A percentile compares a stretch with the other conserved stretches of the same genome.
These are phyloP conservation scores for Psidium friedrichsthalianum DNA, from an alignment of 345 rosid species.

Conservation along the genomic window DNA sequence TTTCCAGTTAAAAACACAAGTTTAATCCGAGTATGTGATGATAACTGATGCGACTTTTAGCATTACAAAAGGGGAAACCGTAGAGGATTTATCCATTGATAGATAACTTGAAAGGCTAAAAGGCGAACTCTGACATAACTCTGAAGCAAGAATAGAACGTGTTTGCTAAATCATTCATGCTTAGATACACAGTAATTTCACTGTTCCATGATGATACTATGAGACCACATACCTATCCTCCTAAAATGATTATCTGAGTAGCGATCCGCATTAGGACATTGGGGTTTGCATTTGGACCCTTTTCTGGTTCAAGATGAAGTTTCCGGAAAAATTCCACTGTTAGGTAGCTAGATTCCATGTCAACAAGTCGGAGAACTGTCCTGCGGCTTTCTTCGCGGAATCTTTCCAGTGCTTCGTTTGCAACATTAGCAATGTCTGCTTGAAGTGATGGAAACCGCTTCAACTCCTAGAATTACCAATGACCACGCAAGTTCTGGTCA, in stretches of 20 bases:
- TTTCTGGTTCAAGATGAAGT: conserved; percentile 80
- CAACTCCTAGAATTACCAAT: conserved; percentile 42
- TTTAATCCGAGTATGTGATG: background rate
- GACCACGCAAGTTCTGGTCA: background rate
- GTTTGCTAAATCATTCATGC: background rate
- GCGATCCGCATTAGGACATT: conserved; percentile 48
- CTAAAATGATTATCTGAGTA: conserved; percentile 71
- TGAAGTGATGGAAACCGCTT: conserved; percentile 89
- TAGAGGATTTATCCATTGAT: background rate
- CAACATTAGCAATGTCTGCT: conserved; percentile 86
- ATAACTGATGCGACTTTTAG: background rate
- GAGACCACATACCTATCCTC: conserved; percentile 56
- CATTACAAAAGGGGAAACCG: background rate
- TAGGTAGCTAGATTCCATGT: conserved; percentile 95
- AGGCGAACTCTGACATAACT: background rate
- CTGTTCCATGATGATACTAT: background rate
- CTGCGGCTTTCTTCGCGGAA: conserved; percentile 90
- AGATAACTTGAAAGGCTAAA: background rate
- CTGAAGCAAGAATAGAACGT: background rate
- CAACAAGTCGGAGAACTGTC: conserved; percentile 80
- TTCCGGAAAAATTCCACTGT: conserved; percentile 97
- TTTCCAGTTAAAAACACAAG: background rate
- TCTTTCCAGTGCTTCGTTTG: conserved; percentile 84
- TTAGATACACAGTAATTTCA: background rate
- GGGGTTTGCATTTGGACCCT: conserved; percentile 27